phyloP scores from a whole-genome alignment of 345 rosid species.

The Bruguiera gymnorhiza region DNA sequence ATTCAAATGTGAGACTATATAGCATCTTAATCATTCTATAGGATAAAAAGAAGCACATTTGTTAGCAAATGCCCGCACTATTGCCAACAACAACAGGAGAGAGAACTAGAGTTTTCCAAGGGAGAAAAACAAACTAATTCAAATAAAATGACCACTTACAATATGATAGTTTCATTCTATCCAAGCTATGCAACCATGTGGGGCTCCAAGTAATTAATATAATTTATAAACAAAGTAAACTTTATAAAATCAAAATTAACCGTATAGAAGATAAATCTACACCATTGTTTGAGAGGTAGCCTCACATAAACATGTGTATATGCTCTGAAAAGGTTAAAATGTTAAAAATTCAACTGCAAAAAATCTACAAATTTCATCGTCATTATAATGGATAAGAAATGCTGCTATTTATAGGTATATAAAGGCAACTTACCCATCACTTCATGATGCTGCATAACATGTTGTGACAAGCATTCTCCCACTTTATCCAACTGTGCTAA shows the following conservation, averaged over 20 bases:
- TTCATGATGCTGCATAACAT: conserved; percentile 97
- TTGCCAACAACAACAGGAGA: not conserved
- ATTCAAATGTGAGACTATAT: conserved; percentile 6
- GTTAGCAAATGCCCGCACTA: not conserved
- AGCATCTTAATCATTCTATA: conserved; percentile 6
- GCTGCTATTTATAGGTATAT: not conserved
- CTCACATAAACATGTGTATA: not conserved
- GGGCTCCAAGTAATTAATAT: not conserved
- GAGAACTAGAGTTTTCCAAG: not conserved
- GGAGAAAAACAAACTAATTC: not conserved
- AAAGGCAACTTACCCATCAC: conserved; percentile 74
- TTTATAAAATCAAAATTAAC: not conserved
- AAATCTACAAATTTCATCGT: not conserved
- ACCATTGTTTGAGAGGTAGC: not conserved
- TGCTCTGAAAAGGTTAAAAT: not conserved
- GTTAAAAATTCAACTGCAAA: not conserved
- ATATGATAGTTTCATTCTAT: not conserved
- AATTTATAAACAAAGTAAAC: not conserved
- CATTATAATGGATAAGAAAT: not conserved
- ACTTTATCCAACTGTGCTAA: conserved; percentile 85
- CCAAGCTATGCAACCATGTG: not conserved
- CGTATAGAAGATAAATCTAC: not conserved
- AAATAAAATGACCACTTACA: not conserved
- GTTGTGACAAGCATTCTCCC: conserved; percentile 65
- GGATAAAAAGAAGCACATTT: not conserved